A percentile compares a stretch with the other conserved stretches of the same genome.
phyloP scores from a whole-genome alignment of 1,139 yeast species.

The Yamadazyma diddensiae region DNA sequence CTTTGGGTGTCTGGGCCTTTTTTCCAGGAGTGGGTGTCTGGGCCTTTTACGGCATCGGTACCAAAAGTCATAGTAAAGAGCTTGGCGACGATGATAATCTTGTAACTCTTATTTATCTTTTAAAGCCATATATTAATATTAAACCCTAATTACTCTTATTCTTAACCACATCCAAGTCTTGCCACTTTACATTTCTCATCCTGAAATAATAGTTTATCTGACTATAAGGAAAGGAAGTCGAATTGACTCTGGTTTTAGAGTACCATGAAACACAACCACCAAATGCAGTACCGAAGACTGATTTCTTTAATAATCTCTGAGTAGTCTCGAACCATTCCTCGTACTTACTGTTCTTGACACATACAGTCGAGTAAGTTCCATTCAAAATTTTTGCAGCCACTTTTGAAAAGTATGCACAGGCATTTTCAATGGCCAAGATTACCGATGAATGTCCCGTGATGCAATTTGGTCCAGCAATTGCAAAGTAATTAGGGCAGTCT shows the following conservation, averaged over 20 bases:
- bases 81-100: too few species aligned
- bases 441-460: slow-evolving; percentile 47
- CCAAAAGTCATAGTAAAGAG: too few species aligned
- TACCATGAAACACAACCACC: slow-evolving; percentile 50
- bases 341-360: slow-evolving; percentile 32
- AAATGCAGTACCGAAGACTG: slow-evolving; percentile 39
- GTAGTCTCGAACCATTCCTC: slow-evolving; percentile 32
- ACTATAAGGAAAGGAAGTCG: slow-evolving; percentile 39
- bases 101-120: too few species aligned
- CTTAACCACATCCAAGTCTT: slow-evolving; percentile 20
- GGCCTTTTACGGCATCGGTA: too few species aligned
- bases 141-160: slow-evolving; percentile 1
- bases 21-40: too few species aligned
- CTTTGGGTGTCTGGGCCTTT: too few species aligned
- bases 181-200: slow-evolving; percentile 27
- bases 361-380: slow-evolving; percentile 28
- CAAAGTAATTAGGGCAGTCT: slow-evolving; percentile 35
- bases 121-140: too few species aligned
- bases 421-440: slow-evolving; percentile 41
- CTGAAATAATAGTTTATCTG: slow-evolving; percentile 34
- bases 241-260: slow-evolving; percentile 24
- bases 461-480: slow-evolving; percentile 42
- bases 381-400: slow-evolving; percentile 27
- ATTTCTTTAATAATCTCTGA: slow-evolving; percentile 25
- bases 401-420: slow-evolving; percentile 23